Evolutionary conservation across 2,329 filamentous ascomycete genomes (phyloP), one percentile per base, ranked within the genome.

Genomic region (Fusarium armeniacum): DNA sequence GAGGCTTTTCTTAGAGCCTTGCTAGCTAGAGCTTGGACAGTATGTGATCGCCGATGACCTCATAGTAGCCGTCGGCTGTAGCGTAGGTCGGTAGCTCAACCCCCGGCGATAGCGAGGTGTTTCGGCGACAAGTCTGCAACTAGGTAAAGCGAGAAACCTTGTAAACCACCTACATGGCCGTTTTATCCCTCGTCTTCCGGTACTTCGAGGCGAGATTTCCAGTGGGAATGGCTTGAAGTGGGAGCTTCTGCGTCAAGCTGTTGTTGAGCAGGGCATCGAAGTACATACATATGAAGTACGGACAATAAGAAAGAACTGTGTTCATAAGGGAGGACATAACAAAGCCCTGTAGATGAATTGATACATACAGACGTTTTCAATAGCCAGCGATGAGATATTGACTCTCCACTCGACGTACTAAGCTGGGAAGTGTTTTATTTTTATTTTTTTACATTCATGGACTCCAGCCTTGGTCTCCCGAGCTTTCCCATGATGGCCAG

Each of bases 121-220:
- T 54, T 61, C 69, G 71, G 67, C 55, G 56, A 68, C 69, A 71
- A 65, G 62, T 74, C 67, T 71, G 71, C 69, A 73, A 71, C 45
- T 47, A 52, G 51, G 50, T 28, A 30, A 30, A 46, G 26, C 52
- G 58, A 62, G 59, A 70, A 65, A 67, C 60, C 66, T 71, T 71
- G 58, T 18, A 11, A 69, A 60, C 30, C 43, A 45, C 62, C 30
- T 46, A 45, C 62, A 47, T 65, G 43, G 53, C 40, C 49, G 32
- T 61, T 69, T 67, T 62, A 61, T 71, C 54, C 56, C 50, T 71
- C 59, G 59, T 62, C 55, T 61, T 59, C 70, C 64, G 55, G 49
- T 45, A 51, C 54, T 68, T 70, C 56, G 49, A 72, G 55, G 45
- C 46, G 49, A 41, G 30, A 58, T 56, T 56, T 50, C n/a, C 41